Conservation (phyloP, 495 filamentous ascomycete genomes). For the Podospora comata region DNA sequence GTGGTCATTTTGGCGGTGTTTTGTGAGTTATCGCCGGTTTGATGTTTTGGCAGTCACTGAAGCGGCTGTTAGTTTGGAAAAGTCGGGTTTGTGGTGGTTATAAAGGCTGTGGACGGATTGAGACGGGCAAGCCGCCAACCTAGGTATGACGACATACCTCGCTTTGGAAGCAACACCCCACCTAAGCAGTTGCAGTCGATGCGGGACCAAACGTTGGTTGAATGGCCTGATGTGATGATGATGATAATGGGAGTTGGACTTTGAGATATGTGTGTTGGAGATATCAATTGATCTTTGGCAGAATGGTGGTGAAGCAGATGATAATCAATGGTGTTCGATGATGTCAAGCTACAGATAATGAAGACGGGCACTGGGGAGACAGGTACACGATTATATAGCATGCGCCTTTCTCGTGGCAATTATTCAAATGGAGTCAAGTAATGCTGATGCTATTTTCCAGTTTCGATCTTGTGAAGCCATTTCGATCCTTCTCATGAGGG, state of each 20-base stretch:
- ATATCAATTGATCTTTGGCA: neutral
- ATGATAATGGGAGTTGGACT: neutral
- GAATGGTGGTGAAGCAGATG: neutral
- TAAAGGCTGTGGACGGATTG: neutral
- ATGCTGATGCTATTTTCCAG: neutral
- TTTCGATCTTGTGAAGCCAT: neutral
- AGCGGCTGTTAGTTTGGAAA: neutral
- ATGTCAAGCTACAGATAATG: neutral
- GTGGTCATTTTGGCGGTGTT: constrained; percentile 57
- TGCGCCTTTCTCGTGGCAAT: neutral
- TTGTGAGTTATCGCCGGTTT: neutral
- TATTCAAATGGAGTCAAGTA: neutral
- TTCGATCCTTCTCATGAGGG: neutral
- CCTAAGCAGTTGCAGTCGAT: neutral
- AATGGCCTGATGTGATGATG: neutral
- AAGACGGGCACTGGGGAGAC: neutral
- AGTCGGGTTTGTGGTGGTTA: neutral
- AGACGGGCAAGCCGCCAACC: neutral
- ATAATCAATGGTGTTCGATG: neutral
- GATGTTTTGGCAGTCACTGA: neutral
- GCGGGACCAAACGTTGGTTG: neutral
- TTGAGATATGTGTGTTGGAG: neutral
- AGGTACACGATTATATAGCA: neutral
- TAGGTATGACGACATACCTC: neutral
- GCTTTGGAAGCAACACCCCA: neutral